Evolutionary conservation across 495 filamentous ascomycete genomes (phyloP), one percentile per base, ranked within the genome.

Genomic region (Neurospora pannonica): DNA sequence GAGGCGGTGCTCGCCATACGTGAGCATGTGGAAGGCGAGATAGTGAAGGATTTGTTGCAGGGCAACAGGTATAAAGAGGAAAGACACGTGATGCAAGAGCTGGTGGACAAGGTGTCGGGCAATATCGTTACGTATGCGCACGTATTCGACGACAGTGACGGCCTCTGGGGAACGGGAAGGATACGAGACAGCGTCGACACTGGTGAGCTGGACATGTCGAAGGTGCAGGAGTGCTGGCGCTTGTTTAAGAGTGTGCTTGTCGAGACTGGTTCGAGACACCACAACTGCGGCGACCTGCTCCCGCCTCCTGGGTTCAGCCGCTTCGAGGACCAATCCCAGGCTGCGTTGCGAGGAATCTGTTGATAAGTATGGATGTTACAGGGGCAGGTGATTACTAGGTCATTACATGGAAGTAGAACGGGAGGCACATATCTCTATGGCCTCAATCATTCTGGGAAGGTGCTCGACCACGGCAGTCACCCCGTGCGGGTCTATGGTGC

Each of bases 121-220:
- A 0, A 21, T 1, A 10, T 46, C 42, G 42, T 46, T 46, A 0
- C 0, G 42, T 0, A 0, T n/a, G 42, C 8, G 19, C 7, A 4
- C 19, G 19, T 46, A 46, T 2, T n/a, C 3, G 42, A 46, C 42
- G 42, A 42, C 7, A 19, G 0, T 1, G 8, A 0, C 40, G 6
- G 7, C 17, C 17, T 8, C 3, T 6, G 17, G 40, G 40, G 17
- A 43, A 4, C 40, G 40, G 19, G 7, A 43, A n/a, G 19, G 42
- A n/a, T 43, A 43, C 42, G 42, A 43, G 42, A 43, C 19, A 43
- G 42, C 42, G 19, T 43, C 42, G 42, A 43, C 42, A 43, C 42
- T 43, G 19, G 42, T 43, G 19, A 43, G 19, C 42, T 43, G 19
- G 42, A 43, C 2, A 19, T 43, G 19, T 43, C 17, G 0, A 43